These are phyloP conservation scores for Hericium coralloides DNA, from an alignment of 768 basidiomycete genomes.

Conservation along the genomic window DNA sequence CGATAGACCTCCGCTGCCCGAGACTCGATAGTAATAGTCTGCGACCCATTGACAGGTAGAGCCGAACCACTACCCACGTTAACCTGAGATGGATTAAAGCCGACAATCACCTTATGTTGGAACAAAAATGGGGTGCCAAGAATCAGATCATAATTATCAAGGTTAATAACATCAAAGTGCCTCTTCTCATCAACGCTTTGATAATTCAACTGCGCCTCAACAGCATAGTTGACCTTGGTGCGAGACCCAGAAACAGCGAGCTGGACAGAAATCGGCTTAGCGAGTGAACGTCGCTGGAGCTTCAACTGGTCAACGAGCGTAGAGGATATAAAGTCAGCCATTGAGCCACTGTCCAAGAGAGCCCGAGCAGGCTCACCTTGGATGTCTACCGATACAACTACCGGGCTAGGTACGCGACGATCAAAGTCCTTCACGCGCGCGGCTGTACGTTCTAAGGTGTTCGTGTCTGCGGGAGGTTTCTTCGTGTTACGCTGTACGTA, in stretches of 20 bases:
- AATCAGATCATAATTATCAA: background rate
- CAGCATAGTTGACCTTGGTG: background rate
- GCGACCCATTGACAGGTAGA: background rate
- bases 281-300: background rate
- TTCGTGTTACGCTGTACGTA: background rate
- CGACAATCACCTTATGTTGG: background rate
- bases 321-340: background rate
- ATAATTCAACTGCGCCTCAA: background rate
- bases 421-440: background rate
- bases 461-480: background rate
- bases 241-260: background rate
- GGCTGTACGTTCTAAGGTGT: background rate
- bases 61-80: background rate
- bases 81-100: background rate
- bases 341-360: background rate
- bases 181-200: slow-evolving; percentile 14
- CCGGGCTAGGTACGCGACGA: background rate
- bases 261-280: background rate
- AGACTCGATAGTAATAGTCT: background rate
- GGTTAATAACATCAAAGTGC: background rate
- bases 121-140: background rate
- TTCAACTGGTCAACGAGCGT: background rate
- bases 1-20: background rate
- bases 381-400: background rate
- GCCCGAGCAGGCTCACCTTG: background rate